These are phyloP conservation scores for Paecilomyces variotii DNA, from an alignment of 2,329 filamentous ascomycete species.

Conservation along the genomic window DNA sequence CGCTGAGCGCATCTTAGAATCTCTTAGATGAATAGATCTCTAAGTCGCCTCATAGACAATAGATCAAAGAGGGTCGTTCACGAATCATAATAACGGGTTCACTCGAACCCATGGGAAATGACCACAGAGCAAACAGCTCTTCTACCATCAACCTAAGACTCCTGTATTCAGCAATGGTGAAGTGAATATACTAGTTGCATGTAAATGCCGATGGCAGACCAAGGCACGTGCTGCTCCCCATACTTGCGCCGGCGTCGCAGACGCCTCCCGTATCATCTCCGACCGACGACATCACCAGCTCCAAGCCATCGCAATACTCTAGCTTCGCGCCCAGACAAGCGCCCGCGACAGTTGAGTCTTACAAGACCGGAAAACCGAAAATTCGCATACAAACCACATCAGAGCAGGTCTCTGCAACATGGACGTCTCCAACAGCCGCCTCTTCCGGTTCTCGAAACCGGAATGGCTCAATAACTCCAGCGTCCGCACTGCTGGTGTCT, in stretches of 20 bases:
- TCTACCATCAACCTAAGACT: no score
- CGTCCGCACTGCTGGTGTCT: conserved; percentile 58
- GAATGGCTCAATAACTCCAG: conserved; percentile 59
- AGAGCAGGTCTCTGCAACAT: conserved; percentile 12
- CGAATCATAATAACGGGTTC: no score
- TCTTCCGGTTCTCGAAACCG: conserved; percentile 61
- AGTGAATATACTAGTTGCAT: background rate
- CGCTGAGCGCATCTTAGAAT: no score
- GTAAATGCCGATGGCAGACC: background rate
- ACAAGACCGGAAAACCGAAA: background rate
- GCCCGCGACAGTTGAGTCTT: background rate
- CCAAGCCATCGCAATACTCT: background rate
- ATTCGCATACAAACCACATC: background rate
- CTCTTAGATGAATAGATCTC: no score
- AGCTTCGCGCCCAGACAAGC: background rate
- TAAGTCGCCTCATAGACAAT: no score
- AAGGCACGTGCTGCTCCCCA: background rate
- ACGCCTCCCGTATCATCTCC: background rate
- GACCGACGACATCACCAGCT: background rate
- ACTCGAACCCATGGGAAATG: no score
- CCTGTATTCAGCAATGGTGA: no score
- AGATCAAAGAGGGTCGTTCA: no score
- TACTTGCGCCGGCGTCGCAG: background rate
- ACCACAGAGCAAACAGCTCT: no score
- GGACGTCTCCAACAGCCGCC: conserved; percentile 45